Percentiles rank a stretch among this genome's conserved stretches.
phyloP scores from a whole-genome alignment of 192 early-diverging fungal genomes.

The Kappamyces sp. region DNA sequence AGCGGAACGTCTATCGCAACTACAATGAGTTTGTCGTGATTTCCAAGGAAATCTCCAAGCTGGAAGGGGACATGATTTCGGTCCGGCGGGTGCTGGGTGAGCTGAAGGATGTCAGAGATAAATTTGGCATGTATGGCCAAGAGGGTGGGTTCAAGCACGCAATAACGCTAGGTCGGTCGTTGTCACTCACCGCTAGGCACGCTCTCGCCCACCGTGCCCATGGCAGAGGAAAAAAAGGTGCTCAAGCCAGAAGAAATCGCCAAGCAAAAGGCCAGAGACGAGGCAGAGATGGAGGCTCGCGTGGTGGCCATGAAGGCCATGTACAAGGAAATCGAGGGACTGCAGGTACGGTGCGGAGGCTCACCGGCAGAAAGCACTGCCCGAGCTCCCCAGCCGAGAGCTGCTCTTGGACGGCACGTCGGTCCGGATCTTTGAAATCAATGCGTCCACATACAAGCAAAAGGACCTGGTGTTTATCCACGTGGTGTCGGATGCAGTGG shows the following conservation, averaged over 20 bases:
- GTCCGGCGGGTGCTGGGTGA: constrained; percentile 65
- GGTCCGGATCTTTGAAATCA: constrained; percentile 65
- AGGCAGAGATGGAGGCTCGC: constrained; percentile 14
- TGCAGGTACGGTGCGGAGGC: constrained; percentile 21
- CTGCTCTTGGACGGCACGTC: constrained; percentile 33
- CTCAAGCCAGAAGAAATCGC: neutral
- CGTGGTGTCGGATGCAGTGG: constrained; percentile 76
- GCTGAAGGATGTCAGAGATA: constrained; percentile 54
- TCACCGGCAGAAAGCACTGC: constrained; percentile 35
- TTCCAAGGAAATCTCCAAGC: constrained; percentile 73
- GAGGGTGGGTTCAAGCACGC: too few species aligned
- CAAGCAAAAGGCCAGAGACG: neutral
- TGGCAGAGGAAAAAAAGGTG: too few species aligned
- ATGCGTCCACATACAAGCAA: constrained; percentile 61
- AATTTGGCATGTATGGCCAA: constrained; percentile 11
- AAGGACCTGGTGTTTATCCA: constrained; percentile 75
- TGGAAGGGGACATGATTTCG: constrained; percentile 67
- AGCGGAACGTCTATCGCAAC: constrained; percentile 78
- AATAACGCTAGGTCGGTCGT: too few species aligned
- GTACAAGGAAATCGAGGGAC: constrained; percentile 42
- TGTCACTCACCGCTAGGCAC: too few species aligned
- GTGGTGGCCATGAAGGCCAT: constrained; percentile 26
- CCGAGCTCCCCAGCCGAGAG: constrained; percentile 23
- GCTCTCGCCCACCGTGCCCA: too few species aligned
- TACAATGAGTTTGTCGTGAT: constrained; percentile 82